These are phyloP conservation scores for Kwoniella sp. DNA, from an alignment of 768 basidiomycete species.

Conservation along the genomic window DNA sequence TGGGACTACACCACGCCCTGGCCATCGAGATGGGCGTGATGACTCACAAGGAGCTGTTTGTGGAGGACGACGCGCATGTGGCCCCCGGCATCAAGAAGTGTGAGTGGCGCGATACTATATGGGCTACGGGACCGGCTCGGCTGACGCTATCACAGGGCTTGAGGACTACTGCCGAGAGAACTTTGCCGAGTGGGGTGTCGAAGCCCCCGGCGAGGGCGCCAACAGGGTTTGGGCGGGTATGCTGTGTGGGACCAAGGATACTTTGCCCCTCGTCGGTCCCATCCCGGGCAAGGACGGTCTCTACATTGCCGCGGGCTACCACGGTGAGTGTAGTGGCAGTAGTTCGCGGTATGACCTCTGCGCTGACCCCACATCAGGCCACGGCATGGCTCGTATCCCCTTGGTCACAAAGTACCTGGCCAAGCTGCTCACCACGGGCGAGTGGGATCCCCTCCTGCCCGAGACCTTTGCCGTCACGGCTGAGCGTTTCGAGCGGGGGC, in stretches of 20 bases:
- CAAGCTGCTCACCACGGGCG: slow-evolving; percentile 15
- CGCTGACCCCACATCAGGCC: slow-evolving; percentile 7
- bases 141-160: slow-evolving; percentile 18
- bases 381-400: slow-evolving; percentile 40
- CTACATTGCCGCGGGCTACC: slow-evolving; percentile 31
- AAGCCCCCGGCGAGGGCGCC: slow-evolving; percentile 34
- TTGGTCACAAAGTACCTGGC: slow-evolving; percentile 29
- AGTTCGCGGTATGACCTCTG: not conserved
- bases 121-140: not conserved
- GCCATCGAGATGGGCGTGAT: slow-evolving; percentile 6
- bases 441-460: slow-evolving; percentile 36
- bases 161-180: slow-evolving; percentile 20
- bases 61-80: slow-evolving; percentile 13
- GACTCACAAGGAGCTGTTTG: slow-evolving; percentile 12
- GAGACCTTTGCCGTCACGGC: slow-evolving; percentile 25
- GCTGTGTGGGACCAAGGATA: slow-evolving; percentile 26
- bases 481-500: slow-evolving; percentile 26
- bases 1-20: slow-evolving; percentile 9
- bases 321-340: slow-evolving; percentile 13
- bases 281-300: slow-evolving; percentile 30
- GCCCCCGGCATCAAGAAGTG: slow-evolving; percentile 6
- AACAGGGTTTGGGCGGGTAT: slow-evolving; percentile 38
- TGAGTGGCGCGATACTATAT: slow-evolving; percentile 4
- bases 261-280: slow-evolving; percentile 35
- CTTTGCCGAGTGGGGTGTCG: slow-evolving; percentile 28